Evolutionary conservation across 176 grass and related monocot genomes (phyloP), one percentile per base, ranked within the genome.

Genomic region (Canna indica): DNA sequence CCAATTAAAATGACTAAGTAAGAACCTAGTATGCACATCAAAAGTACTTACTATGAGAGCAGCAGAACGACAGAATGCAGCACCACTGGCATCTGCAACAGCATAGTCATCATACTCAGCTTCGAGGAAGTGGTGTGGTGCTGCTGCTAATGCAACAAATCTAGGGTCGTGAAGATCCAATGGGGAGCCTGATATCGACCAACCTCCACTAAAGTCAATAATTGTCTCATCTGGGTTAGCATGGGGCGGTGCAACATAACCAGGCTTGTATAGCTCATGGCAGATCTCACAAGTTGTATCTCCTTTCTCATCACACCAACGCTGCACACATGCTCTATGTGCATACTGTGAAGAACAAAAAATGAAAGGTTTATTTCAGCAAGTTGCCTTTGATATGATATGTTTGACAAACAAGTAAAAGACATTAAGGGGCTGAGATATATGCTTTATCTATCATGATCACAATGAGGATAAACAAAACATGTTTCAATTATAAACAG

Each of bases 241-340:
- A 41, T 61, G 84, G n/a, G 84, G 75, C 82, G 75, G 76, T 72
- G 84, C 84, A 70, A 80, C 85, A 62, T 95, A 95, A 59, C 81
- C 87, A 85, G 87, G 91, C 63, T 79, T 95, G 83, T 95, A 95
- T 12, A 95, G 87, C 84, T 85, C 79, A 73, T 81, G 91, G 71
- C 91, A 95, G 8, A 95, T 95, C 83, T 95, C 91, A 60, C 91
- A 95, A 63, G 42, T 81, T 67, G 81, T 90, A 54, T 95, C 87
- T 64, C 87, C 87, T 78, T 95, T 95, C 68, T 95, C 87, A 44
- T 90, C 85, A 75, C 91, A 95, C 91, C 91, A 95, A 41, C 84
- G 75, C 47, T 95, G 91, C 68, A 95, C 91, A 74, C 91, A 95
- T 60, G 77, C 83, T 45, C 87, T 95, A 75, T 95, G 91, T 70